A percentile compares a stretch with the other conserved stretches of the same genome.
Conservation (phyloP, 2,329 filamentous ascomycete species). For the Fusarium sp. region DNA sequence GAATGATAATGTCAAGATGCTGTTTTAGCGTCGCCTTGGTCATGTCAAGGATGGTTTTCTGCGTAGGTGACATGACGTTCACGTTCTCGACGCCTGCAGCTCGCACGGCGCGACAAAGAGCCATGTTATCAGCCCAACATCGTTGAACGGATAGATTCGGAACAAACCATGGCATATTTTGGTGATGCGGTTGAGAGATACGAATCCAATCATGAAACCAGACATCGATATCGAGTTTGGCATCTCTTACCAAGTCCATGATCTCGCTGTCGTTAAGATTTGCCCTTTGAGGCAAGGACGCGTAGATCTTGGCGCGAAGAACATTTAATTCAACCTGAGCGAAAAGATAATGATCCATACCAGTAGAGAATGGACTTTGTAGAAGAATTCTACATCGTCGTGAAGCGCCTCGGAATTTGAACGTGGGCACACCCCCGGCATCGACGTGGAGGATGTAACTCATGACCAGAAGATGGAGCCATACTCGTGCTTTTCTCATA, state of each 20-base stretch:
- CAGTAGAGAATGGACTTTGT: conserved; percentile 4
- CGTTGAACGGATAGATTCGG: conserved; percentile 8
- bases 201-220: conserved; percentile 26
- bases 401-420: conserved; percentile 18
- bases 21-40: conserved; percentile 7
- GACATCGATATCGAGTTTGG: conserved; percentile 20
- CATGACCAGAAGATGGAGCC: conserved; percentile 7
- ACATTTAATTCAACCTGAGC: conserved; percentile 17
- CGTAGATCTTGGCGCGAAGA: conserved; percentile 20
- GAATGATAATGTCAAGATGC: conserved; percentile 14
- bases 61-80: conserved; percentile 8
- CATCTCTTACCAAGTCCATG: conserved; percentile 9
- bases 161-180: conserved; percentile 13
- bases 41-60: conserved; percentile 8
- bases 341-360: conserved; percentile 19
- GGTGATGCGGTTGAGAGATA: background rate
- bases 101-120: conserved; percentile 9
- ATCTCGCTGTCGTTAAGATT: conserved; percentile 1
- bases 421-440: conserved; percentile 9
- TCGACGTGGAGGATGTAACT: conserved; percentile 20
- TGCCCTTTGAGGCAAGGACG: background rate
- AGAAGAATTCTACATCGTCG: conserved; percentile 11
- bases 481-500: conserved; percentile 15
- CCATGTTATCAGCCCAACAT: conserved; percentile 26
- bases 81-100: conserved; percentile 21